Conservation (phyloP, 257 asterid species). For the Paraleonurus japonicus region DNA sequence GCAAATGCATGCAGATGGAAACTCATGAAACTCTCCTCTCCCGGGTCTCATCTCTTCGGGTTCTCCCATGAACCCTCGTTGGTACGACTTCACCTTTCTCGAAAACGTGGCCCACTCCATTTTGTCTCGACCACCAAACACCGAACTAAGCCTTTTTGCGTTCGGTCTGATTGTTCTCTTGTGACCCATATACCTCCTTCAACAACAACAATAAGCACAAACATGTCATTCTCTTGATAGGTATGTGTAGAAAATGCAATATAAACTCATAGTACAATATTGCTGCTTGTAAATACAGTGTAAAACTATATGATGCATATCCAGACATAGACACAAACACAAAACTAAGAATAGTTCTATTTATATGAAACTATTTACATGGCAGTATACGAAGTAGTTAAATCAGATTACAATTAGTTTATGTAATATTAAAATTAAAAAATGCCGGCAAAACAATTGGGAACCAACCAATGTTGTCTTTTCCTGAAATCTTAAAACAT, state of each 20-base stretch:
- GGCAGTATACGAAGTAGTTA: no score
- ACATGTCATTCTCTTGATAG: neutral
- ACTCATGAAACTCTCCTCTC: constrained; percentile 93
- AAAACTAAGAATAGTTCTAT: neutral
- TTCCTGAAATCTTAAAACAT: no score
- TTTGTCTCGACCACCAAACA: constrained; percentile 57
- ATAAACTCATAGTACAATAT: neutral
- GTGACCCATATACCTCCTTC: constrained; percentile 96
- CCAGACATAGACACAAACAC: neutral
- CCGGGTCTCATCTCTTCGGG: constrained; percentile 93
- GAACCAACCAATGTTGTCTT: no score
- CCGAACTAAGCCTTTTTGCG: constrained; percentile 82
- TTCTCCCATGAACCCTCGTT: constrained; percentile 98
- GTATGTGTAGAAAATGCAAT: neutral
- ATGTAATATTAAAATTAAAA: no score
- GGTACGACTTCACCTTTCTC: constrained; percentile 82
- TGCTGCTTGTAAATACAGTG: neutral
- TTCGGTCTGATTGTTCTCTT: constrained; percentile 96
- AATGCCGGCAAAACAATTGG: no score
- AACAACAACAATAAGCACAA: constrained; percentile 24
- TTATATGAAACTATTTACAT: no score
- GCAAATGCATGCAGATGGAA: constrained; percentile 89
- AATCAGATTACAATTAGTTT: no score
- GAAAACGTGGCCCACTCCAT: constrained; percentile 84
- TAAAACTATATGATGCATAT: neutral